phyloP scores from a whole-genome alignment of 495 filamentous ascomycete genomes.

The Hypoxylon lenormandii region DNA sequence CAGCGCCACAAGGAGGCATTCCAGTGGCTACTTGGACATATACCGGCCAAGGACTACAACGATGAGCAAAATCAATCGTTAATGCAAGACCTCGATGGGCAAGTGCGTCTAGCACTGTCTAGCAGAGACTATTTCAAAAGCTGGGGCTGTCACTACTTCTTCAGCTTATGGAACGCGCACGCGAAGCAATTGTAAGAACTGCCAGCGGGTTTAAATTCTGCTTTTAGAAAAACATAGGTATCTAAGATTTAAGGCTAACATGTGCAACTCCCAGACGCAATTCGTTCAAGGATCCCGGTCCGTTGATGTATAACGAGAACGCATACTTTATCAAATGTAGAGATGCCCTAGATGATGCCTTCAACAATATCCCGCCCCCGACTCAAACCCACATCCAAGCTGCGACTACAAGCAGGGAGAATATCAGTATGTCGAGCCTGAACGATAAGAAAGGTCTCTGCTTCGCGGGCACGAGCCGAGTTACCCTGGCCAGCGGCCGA shows the following conservation, averaged over 20 bases:
- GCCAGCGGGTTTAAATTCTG: background rate
- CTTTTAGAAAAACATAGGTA: background rate
- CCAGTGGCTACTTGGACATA: slow-evolving; percentile 33
- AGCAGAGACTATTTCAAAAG: slow-evolving; percentile 43
- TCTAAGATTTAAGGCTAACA: background rate
- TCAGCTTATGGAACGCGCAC: slow-evolving; percentile 58
- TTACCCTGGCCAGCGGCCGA: slow-evolving; percentile 47
- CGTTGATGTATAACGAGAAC: slow-evolving; percentile 57
- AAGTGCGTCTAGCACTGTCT: slow-evolving; percentile 54
- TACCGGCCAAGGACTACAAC: slow-evolving; percentile 47
- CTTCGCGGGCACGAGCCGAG: slow-evolving; percentile 53
- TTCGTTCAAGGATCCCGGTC: slow-evolving; percentile 62
- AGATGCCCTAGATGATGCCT: slow-evolving; percentile 54
- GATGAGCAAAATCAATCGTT: slow-evolving; percentile 52
- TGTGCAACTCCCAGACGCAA: slow-evolving; percentile 51
- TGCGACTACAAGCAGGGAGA: slow-evolving; percentile 3
- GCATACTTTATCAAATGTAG: slow-evolving; percentile 55
- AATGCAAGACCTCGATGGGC: slow-evolving; percentile 56
- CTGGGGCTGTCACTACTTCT: slow-evolving; percentile 63
- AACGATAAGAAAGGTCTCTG: slow-evolving; percentile 49
- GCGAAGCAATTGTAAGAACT: slow-evolving; percentile 53
- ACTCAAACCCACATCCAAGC: slow-evolving; percentile 40
- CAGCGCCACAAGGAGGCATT: slow-evolving; percentile 16
- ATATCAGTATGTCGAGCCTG: slow-evolving; percentile 50
- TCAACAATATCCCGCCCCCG: slow-evolving; percentile 57